Base-by-base conservation (phyloP, 805 yeast genomes). In the Suhomyces sp. region DNA sequence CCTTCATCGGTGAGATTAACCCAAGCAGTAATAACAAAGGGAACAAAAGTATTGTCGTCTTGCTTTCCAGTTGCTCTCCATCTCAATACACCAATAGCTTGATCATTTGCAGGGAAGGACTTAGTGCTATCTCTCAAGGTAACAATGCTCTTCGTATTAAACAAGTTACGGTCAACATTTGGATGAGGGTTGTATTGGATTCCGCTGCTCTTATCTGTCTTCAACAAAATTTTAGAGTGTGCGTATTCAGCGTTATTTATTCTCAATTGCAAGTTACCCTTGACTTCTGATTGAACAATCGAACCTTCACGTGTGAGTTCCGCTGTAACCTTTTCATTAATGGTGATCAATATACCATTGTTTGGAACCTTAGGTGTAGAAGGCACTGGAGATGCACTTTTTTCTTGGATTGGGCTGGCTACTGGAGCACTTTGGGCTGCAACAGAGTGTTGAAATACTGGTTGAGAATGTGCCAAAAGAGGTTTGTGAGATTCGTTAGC, bases 121-220 rank as follows among this genome's bases (percentile, higher is more conserved):
- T 87, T 86, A 29, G 73, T 54, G 35, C 78, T 68, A 57, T 90
- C 95, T 56, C 85, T 86, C 53, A 90, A 74, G 0, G 83, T 83
- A 51, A 93, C 79, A 27, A 74, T 60, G 39, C 74, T 68, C 11
- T 68, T 59, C 10, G 73, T 56, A 28, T 74, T 70, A 60, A 91
- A 93, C 53, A 77, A 60, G 26, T 65, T 67, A 53, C 85, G 82
- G 65, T 93, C 97, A 46, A 93, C 95, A 57, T 91, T 90, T 44
- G 98, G 98, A 68, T 93, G 96, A 11, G 98, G 88, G 62, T 90
- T 90, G 69, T 77, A 93, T 54, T 83, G 88, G 29, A 79, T 68
- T 44, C 66, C 77, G 24, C 69, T 60, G 11, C 72, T 62, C 26
- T 68, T 63, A 19, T 74, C 72, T 26, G 79, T 70, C 26, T 67